Percentiles rank a stretch among this genome's conserved stretches.
Conservation (phyloP, 169 alveolate species). For the Plasmodium gonderi region DNA sequence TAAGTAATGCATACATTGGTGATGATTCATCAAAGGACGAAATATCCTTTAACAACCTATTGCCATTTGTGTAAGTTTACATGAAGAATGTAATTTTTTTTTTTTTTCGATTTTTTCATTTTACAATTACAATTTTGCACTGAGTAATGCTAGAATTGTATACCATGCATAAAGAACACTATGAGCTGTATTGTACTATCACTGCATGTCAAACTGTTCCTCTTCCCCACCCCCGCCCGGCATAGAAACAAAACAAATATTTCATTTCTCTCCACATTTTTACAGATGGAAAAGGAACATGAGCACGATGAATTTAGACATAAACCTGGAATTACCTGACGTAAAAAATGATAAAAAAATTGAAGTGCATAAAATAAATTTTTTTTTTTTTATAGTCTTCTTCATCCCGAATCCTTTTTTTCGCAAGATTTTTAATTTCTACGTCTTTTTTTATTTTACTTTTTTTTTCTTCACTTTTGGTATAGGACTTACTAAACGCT, state of each 20-base stretch:
- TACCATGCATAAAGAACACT: no score
- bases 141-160: background rate
- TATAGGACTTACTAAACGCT: conserved; percentile 47
- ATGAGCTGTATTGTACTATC: no score
- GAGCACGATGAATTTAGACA: conserved; percentile 39
- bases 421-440: background rate
- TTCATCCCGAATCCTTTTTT: background rate
- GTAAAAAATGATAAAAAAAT: conserved; percentile 6
- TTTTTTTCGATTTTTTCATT: background rate
- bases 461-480: background rate
- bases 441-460: background rate
- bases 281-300: conserved; percentile 58
- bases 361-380: background rate
- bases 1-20: conserved; percentile 52
- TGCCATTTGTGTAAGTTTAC: conserved; percentile 36
- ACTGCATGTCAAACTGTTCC: no score
- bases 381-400: background rate
- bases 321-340: conserved; percentile 32
- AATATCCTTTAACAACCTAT: conserved; percentile 39
- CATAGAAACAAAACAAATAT: no score
- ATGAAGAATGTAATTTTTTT: background rate
- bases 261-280: background rate
- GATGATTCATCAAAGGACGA: conserved; percentile 25
- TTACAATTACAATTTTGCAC: background rate
- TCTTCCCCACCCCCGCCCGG: no score